Evolutionary conservation across 148 eudicot genomes (phyloP).

Genomic region (Vaccinium vitisidaea): DNA sequence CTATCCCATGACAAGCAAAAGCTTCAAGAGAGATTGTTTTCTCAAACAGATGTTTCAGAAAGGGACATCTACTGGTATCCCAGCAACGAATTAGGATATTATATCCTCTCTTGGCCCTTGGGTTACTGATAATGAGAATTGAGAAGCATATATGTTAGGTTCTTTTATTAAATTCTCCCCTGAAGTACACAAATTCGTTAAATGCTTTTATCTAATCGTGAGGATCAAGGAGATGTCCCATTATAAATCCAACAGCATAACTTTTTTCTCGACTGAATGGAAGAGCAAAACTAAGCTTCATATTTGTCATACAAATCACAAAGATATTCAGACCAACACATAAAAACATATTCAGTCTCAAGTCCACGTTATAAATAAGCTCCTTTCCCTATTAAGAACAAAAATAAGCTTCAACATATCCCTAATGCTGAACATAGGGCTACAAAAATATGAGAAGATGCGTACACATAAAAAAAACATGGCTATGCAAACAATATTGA

Average conservation of each 20-base stretch:
- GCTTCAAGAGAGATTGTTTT: background rate
- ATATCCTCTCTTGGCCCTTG: background rate
- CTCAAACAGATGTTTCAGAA: background rate
- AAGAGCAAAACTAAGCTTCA: slow-evolving; percentile 1
- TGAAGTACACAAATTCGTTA: background rate
- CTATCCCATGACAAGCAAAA: background rate
- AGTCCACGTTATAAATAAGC: slow-evolving; percentile 2
- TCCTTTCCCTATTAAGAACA: background rate
- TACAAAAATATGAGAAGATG: background rate
- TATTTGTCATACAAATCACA: background rate
- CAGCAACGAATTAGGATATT: background rate
- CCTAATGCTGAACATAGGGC: background rate
- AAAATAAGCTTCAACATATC: background rate
- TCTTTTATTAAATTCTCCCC: background rate
- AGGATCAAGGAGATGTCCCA: background rate
- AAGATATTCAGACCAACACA: background rate
- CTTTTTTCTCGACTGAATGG: background rate
- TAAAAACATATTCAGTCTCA: background rate
- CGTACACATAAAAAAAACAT: background rate
- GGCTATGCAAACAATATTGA: background rate
- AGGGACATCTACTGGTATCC: background rate
- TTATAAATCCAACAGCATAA: background rate
- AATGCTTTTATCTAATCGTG: background rate
- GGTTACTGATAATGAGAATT: background rate
- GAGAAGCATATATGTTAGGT: background rate